Percentiles rank a stretch among this genome's conserved stretches.
Conservation (phyloP, 1,284 basidiomycete genomes). For the Ustilago xerochloae region DNA sequence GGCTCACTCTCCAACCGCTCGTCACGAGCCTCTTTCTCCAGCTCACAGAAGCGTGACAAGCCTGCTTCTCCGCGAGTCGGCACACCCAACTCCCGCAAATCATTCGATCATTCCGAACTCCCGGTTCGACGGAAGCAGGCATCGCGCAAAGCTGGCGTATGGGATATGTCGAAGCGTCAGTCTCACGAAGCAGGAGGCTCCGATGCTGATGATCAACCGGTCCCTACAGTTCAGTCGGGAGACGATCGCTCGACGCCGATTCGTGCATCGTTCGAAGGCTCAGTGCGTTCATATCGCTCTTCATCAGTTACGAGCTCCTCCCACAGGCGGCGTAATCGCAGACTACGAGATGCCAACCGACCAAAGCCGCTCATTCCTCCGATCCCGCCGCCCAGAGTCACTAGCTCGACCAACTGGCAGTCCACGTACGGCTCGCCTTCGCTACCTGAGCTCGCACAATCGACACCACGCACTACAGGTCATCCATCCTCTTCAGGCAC, state of each 20-base stretch:
- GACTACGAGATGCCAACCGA: conserved; percentile 11
- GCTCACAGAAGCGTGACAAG: conserved; percentile 19
- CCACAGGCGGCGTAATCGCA: conserved; percentile 23
- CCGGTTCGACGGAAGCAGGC: conserved; percentile 9
- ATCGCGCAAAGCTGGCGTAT: conserved; percentile 10
- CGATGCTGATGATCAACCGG: conserved; percentile 31
- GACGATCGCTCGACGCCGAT: conserved; percentile 12
- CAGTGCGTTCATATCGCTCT: conserved; percentile 22
- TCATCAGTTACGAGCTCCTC: conserved; percentile 18
- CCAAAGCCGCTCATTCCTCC: conserved; percentile 37
- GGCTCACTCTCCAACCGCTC: conserved; percentile 26
- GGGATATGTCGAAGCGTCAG: conserved; percentile 7
- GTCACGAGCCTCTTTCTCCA: conserved; percentile 21
- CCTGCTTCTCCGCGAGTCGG: not conserved
- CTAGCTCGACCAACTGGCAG: conserved; percentile 43
- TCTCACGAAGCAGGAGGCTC: conserved; percentile 17
- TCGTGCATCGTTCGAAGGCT: conserved; percentile 32
- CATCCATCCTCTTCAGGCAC: conserved; percentile 14
- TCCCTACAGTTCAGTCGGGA: not conserved
- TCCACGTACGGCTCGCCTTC: conserved; percentile 38
- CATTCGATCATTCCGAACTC: conserved; percentile 22
- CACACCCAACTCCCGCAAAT: conserved; percentile 13
- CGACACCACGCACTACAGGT: conserved; percentile 2
- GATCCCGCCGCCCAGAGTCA: conserved; percentile 36
- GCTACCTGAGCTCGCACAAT: conserved; percentile 19